Percentiles rank a stretch among this genome's conserved stretches.
Evolutionary conservation across 352 stramenopile genomes (phyloP).

Genomic region (Phytophthora pinifolia): DNA sequence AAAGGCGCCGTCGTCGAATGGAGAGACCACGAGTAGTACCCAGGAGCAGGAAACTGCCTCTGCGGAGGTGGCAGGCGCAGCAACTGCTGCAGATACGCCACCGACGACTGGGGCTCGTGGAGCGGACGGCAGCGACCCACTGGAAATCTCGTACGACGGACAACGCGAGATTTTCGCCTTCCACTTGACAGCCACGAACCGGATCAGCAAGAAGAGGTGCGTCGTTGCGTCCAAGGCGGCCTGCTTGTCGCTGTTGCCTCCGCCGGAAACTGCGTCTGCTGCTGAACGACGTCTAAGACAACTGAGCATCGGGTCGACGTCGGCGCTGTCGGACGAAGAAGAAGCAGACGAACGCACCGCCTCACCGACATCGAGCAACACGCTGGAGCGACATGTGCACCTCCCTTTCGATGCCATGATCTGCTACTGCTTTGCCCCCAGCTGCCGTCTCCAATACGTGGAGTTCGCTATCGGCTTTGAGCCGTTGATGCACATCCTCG

Average conservation of each 20-base stretch:
- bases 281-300: constrained; percentile 21
- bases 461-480: constrained; percentile 89
- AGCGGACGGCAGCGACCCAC: constrained; percentile 52
- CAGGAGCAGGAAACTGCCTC: constrained; percentile 22
- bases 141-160: constrained; percentile 64
- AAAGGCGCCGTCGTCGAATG: constrained; percentile 9
- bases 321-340: constrained; percentile 23
- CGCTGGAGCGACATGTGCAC: constrained; percentile 70
- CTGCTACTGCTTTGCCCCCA: constrained; percentile 76
- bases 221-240: constrained; percentile 60
- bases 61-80: constrained; percentile 13
- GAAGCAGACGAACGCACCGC: constrained; percentile 11
- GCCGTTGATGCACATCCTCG: constrained; percentile 74
- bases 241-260: constrained; percentile 43
- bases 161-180: constrained; percentile 65
- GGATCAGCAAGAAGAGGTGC: constrained; percentile 61
- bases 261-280: constrained; percentile 1
- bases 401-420: constrained; percentile 80
- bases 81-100: constrained; percentile 9
- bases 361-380: background rate
- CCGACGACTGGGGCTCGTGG: constrained; percentile 35
- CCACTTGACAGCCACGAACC: constrained; percentile 69
- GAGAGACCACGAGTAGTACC: constrained; percentile 2
- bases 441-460: constrained; percentile 67
- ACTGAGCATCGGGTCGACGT: constrained; percentile 18